Base-by-base conservation (phyloP, 768 basidiomycete species). In the Galerina sulciceps region DNA sequence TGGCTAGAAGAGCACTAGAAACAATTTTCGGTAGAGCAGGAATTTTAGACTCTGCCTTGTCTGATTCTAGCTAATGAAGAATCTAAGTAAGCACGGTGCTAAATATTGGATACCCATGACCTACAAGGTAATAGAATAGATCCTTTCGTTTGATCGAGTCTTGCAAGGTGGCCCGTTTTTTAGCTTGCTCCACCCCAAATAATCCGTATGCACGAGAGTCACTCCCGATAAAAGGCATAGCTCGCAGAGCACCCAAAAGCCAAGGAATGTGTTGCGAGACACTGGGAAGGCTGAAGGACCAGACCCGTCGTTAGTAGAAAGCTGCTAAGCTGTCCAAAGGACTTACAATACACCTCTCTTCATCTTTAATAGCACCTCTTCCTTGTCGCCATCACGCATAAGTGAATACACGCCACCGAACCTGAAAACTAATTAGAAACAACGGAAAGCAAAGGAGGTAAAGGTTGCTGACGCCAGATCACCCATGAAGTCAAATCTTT, bases 401-500 rank as follows among this genome's bases (percentile, higher is more conserved):
- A 74, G 63, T 11, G 70, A 69, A 49, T 65, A 69, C 10, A 71
- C 68, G 14, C 71, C 72, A 5, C 73, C 74, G 43, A 74, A 75
- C 3, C 75, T 75, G 41, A 17, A 15, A 6, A 41, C 9, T 17
- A 18, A 36, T 11, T 36, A 61, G 20, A 38, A 44, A 15, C 20
- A 50, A 37, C 44, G 36, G 6, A 13, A 6, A 18, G 31, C 18
- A 18, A 36, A 22, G 18, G 38, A 36, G 11, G 8, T 20, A 54
- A 15, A 20, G 18, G 47, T 31, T n/a, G 58, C 71, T 41, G 58
- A 78, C 75, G 73, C 75, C 22, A 76, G 62, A 58, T 79, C 78
- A 15, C 75, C 72, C 70, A 76, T 74, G 35, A 77, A 68, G 63
- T 79, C 76, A 57, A 72, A 74, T 10, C 76, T 76, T 8, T 22